These are phyloP conservation scores for Anisogramma anomala DNA, from an alignment of 2,329 filamentous ascomycete species.

Conservation along the genomic window DNA sequence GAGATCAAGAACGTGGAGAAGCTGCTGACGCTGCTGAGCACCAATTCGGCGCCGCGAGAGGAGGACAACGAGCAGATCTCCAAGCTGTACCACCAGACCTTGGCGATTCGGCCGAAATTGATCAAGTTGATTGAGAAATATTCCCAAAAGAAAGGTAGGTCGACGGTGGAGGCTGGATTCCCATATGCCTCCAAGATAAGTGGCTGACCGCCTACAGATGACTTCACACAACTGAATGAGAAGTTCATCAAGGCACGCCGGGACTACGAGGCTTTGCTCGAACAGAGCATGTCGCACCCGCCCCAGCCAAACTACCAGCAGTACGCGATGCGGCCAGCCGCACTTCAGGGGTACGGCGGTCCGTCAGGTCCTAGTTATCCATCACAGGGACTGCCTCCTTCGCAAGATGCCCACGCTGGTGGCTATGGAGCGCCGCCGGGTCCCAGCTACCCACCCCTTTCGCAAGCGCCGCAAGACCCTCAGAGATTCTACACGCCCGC, in stretches of 20 bases:
- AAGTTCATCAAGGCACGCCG: conserved; percentile 98
- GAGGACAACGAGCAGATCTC: conserved; percentile 97
- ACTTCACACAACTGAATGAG: conserved; percentile 96
- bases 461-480: conserved; percentile 38
- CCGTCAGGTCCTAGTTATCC: conserved; percentile 18
- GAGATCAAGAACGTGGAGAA: conserved; percentile 55
- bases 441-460: conserved; percentile 27
- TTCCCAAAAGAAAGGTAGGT: conserved; percentile 89
- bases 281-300: conserved; percentile 94
- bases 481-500: conserved; percentile 59
- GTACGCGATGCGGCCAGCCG: conserved; percentile 42
- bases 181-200: no score
- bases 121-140: conserved; percentile 99
- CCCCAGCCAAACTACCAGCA: conserved; percentile 67
- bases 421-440: conserved; percentile 14
- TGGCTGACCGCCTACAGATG: conserved; percentile 46
- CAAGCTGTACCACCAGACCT: conserved; percentile 81
- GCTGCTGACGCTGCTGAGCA: conserved; percentile 79
- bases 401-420: conserved; percentile 3
- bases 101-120: conserved; percentile 89
- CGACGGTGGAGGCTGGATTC: not conserved
- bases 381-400: conserved; percentile 5
- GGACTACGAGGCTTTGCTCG: conserved; percentile 91
- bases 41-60: conserved; percentile 65
- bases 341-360: conserved; percentile 33